Evolutionary conservation across 106 monocot genomes (phyloP), one percentile per base, ranked within the genome.

Genomic region (Dioscorea dumetorum): DNA sequence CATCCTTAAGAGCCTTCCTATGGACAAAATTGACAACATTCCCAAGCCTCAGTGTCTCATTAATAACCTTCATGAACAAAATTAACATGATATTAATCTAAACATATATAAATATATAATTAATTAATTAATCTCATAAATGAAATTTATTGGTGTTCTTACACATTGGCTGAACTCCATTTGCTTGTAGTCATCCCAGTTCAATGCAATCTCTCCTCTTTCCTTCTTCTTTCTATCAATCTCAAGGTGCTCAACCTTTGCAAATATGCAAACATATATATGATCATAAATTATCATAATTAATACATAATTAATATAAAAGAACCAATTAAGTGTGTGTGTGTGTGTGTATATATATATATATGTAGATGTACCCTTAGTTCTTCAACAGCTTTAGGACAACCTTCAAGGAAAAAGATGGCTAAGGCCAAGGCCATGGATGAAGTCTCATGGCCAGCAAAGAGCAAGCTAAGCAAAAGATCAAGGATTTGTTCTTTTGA

Each of bases 381-480:
- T 72, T 90, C 66, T 58, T 72, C 61, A 5, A 85, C 53, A 4
- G 90, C 94, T 73, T 78, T 72, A 0, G 90, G 94, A 49, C 80
- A 85, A 17, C 67, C 64, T 69, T 83, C 70, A 33, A 94, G 82
- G 72, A 94, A 94, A 69, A 76, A 94, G 57, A 94, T 79, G 51
- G 83, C 73, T 8, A 99, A 71, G 22, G 93, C 71, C 52, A 99
- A 76, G 22, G 99, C 82, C 57, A 83, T 77, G 0, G 99, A 87
- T 5, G 99, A 90, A 21, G 99, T 99, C 77, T 99, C 99, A 18
- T 99, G 90, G 32, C 99, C 99, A 0, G 99, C 99, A 24, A 99
- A 93, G 13, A 99, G 90, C 70, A 99, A 49, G 71, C 99, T 99
- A n/a, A 97, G 78, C 15, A 93, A 62, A 14, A 99, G 71, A 60